phyloP scores from a whole-genome alignment of 2,329 filamentous ascomycete species.

The Clathrospora elynae region DNA sequence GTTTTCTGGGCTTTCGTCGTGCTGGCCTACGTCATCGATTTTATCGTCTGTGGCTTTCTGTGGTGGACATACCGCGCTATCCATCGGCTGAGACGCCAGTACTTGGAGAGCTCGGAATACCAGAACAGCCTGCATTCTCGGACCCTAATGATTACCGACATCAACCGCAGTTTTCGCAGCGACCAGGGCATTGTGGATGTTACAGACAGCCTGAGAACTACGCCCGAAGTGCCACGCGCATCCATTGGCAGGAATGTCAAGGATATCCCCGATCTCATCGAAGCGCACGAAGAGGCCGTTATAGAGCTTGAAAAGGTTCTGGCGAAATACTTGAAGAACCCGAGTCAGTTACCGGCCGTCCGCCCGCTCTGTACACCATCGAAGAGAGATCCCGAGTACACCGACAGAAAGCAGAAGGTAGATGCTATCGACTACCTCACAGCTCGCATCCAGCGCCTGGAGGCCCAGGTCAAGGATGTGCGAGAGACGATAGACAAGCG shows the following conservation, averaged over 20 bases:
- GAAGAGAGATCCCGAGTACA: conserved; percentile 71
- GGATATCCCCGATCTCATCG: conserved; percentile 81
- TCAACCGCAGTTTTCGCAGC: conserved; percentile 74
- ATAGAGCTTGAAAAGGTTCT: conserved; percentile 80
- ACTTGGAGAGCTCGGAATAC: conserved; percentile 86
- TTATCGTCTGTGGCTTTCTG: conserved; percentile 77
- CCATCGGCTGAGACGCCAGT: conserved; percentile 70
- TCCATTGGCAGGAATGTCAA: conserved; percentile 92
- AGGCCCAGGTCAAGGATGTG: conserved; percentile 82
- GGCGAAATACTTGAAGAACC: conserved; percentile 89
- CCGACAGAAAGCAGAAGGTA: conserved; percentile 71
- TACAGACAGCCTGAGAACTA: conserved; percentile 78
- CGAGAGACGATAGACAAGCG: conserved; percentile 82
- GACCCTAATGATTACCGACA: conserved; percentile 74
- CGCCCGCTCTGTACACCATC: conserved; percentile 80
- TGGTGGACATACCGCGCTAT: conserved; percentile 90
- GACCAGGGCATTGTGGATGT: conserved; percentile 88
- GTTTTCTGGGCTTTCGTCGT: conserved; percentile 65
- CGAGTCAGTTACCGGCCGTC: conserved; percentile 74
- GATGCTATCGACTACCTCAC: conserved; percentile 96
- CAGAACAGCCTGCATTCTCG: conserved; percentile 81
- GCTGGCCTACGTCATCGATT: conserved; percentile 68
- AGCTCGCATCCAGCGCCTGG: conserved; percentile 79
- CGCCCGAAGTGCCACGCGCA: conserved; percentile 76
- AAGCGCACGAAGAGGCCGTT: conserved; percentile 80